Conservation (phyloP, 495 filamentous ascomycete species). For the Chlorociboria aeruginascens region DNA sequence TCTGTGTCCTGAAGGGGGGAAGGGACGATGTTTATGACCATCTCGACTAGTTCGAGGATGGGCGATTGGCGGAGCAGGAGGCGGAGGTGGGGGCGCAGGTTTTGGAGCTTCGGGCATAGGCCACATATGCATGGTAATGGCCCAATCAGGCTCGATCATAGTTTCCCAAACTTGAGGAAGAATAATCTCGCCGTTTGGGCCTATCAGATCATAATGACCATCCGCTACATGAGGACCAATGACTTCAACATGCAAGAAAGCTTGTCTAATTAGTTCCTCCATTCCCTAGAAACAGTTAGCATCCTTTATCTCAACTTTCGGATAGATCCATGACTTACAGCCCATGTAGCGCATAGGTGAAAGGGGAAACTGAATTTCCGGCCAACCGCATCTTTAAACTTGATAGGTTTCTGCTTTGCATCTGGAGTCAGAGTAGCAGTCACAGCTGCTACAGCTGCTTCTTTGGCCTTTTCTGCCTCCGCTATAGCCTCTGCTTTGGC, state of each 20-base stretch:
- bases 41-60: conserved; percentile 2
- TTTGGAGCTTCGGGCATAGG: conserved; percentile 38
- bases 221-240: conserved; percentile 33
- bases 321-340: conserved; percentile 27
- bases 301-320: not conserved
- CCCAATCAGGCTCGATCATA: conserved; percentile 47
- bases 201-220: conserved; percentile 38
- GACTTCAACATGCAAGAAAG: conserved; percentile 34
- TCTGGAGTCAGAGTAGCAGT: conserved; percentile 23
- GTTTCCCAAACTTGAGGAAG: conserved; percentile 40
- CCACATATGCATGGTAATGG: conserved; percentile 87
- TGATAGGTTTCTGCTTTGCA: conserved; percentile 47
- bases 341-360: conserved; percentile 54
- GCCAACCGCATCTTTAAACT: conserved; percentile 55
- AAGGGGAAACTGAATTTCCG: conserved; percentile 54
- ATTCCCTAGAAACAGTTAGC: conserved; percentile 30
- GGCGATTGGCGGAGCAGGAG: conserved; percentile 2
- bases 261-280: conserved; percentile 38
- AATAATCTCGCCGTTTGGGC: conserved; percentile 34
- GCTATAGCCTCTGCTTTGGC: conserved; percentile 14
- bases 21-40: not conserved
- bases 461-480: conserved; percentile 24
- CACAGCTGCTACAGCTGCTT: conserved; percentile 19
- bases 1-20: conserved; percentile 5
- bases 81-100: not conserved